Evolutionary conservation across 345 rosid genomes (phyloP), one percentile per base, ranked within the genome.

Genomic region (Reutealis trisperma): DNA sequence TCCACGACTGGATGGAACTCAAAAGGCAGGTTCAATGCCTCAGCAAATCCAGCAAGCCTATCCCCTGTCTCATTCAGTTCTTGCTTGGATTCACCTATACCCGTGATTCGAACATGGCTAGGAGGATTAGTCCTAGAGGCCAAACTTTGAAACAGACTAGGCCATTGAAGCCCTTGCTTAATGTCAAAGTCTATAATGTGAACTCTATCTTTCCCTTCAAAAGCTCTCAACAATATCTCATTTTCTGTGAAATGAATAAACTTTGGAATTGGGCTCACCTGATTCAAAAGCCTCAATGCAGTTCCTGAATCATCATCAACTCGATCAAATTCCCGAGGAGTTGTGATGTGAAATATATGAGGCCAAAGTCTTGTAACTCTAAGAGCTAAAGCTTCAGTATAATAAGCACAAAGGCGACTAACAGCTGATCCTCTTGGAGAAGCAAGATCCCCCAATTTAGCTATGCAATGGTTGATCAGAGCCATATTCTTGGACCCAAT

Each of bases 91-190:
- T 96, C 99, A 30, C 99, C 98, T 0, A 96, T 85, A 6, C 98
- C 99, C 0, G 99, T 93, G 83, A 96, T 88, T 69, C 99, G 84
- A 66, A 96, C 89, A 67, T 92, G 97, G 81, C 86, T 86, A 16
- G 98, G 98, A 51, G 97, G 99, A 70, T 89, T 86, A 24, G 82
- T 54, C 79, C 95, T 88, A 3, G 93, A 86, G 58, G 97, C 99
- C 81, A 96, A 80, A 85, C 93, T 93, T 85, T 96, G 99, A 82
- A 96, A 91, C 81, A 96, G 83, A 76, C 97, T 85, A 25, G 98
- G 98, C 99, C 99, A 96, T 74, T 96, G 99, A 60, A 96, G 89
- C 5, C 99, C 99, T 87, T 93, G 99, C 93, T 90, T 92, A 80
- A 93, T 90, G 87, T 92, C 99, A 32, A 96, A 96, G 79, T 96